Evolutionary conservation across 192 early-diverging fungal genomes (phyloP).

Genomic region (Polychytrium aggregatum): DNA sequence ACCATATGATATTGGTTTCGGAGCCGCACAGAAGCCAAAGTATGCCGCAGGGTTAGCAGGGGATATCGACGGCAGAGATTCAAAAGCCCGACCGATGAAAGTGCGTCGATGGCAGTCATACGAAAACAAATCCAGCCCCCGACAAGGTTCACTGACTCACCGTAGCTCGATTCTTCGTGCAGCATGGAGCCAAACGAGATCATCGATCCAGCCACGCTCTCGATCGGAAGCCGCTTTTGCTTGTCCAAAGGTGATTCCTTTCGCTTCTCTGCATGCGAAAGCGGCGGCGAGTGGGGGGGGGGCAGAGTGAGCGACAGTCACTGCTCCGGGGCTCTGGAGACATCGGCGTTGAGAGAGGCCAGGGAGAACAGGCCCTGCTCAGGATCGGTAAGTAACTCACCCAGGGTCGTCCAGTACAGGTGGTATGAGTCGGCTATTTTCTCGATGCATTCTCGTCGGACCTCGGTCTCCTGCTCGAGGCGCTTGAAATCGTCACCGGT

Average conservation of each 20-base stretch:
- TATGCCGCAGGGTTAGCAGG: background rate
- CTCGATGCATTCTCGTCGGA: slow-evolving; percentile 50
- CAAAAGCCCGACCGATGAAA: background rate
- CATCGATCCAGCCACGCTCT: slow-evolving; percentile 56
- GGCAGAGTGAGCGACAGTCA: too few species aligned
- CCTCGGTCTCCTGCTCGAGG: slow-evolving; percentile 63
- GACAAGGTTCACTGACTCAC: too few species aligned
- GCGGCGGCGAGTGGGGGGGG: too few species aligned
- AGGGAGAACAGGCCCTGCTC: too few species aligned
- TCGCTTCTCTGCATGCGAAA: slow-evolving; percentile 53
- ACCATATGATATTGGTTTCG: too few species aligned
- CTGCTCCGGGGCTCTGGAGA: too few species aligned
- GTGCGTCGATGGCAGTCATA: background rate
- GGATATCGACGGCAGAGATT: background rate
- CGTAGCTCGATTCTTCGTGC: slow-evolving; percentile 22
- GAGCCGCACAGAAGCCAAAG: too few species aligned
- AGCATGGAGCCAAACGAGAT: slow-evolving; percentile 40
- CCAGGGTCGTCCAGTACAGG: slow-evolving; percentile 29
- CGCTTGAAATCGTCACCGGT: slow-evolving; percentile 74
- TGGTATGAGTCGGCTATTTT: slow-evolving; percentile 43
- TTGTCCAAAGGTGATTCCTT: slow-evolving; percentile 52
- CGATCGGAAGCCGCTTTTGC: slow-evolving; percentile 51
- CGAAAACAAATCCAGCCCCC: too few species aligned
- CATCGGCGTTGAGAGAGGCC: too few species aligned
- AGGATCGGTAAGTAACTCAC: too few species aligned